Evolutionary conservation across 352 stramenopile genomes (phyloP), one percentile per base, ranked within the genome.

Genomic region (Phytophthora foliorum): DNA sequence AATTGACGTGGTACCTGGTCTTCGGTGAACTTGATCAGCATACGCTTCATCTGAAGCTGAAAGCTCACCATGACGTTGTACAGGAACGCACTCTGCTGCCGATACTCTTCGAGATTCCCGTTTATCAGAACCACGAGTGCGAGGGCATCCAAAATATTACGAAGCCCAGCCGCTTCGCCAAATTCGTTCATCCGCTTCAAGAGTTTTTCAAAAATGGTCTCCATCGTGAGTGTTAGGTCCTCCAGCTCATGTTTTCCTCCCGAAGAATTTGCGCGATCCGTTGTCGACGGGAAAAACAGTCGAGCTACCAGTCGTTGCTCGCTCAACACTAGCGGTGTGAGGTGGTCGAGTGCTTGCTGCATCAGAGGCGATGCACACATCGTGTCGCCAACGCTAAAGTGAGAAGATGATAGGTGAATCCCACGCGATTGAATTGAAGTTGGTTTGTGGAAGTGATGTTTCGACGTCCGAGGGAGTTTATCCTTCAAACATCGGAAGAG

Each of bases 21-120:
- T 51, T 94, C 84, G 0, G 82, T 90, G 54, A 93, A 94, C 55
- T 90, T 92, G 66, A 90, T 88, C n/a, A 92, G 49, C 24, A 90
- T 59, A 2, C 86, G 80, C 62, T 94, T 94, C 75, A 93, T 81
- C 54, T 92, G 82, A 4, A 94, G 82, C 72, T 92, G 82, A 36
- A 94, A 93, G 57, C 74, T 90, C 11, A 92, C 78, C 61, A 93
- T 83, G 13, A 80, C 63, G 57, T 92, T 88, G 67, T 89, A 86
- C 0, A 92, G 61, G 57, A 90, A 93, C 50, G 85, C 76, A 34
- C 82, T 90, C 39, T 89, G 77, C 52, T 66, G 55, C 9, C 72
- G 82, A 19, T 78, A 81, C 4, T 46, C 61, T 9, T 82, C 78
- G 0, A 92, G 68, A 29, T 86, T 70, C 5, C 69, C 57, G 24